Evolutionary conservation across 805 yeast species (phyloP).

Genomic region (Candida peoriensis): DNA sequence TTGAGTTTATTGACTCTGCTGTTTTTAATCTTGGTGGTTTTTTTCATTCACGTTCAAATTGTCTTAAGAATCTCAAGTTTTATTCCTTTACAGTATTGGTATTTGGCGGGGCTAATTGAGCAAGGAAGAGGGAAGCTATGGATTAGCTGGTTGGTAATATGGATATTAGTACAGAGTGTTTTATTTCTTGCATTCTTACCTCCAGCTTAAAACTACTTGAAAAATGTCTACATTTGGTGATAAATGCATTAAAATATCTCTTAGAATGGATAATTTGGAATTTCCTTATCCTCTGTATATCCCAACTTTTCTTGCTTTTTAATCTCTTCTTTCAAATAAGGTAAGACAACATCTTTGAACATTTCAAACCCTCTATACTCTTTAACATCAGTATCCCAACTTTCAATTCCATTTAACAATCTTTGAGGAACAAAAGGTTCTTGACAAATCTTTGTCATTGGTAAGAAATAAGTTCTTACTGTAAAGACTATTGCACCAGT

Average conservation of each 20-base stretch:
- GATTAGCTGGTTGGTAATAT: slow-evolving; percentile 47
- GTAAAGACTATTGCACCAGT: slow-evolving; percentile 57
- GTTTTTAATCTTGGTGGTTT: slow-evolving; percentile 45
- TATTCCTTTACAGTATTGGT: slow-evolving; percentile 75
- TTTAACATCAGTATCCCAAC: slow-evolving; percentile 58
- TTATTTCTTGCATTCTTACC: slow-evolving; percentile 83
- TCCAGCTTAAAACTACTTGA: too few species aligned
- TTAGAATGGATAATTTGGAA: slow-evolving; percentile 12
- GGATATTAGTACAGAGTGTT: slow-evolving; percentile 67
- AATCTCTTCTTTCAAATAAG: slow-evolving; percentile 47
- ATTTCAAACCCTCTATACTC: slow-evolving; percentile 55
- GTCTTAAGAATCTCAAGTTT: slow-evolving; percentile 75
- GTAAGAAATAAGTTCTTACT: slow-evolving; percentile 57
- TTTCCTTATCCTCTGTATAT: slow-evolving; percentile 17
- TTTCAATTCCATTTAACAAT: slow-evolving; percentile 49
- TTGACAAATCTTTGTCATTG: slow-evolving; percentile 45
- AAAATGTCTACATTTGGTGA: too few species aligned
- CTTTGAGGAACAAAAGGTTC: slow-evolving; percentile 62
- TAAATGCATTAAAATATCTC: too few species aligned
- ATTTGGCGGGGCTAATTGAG: slow-evolving; percentile 38
- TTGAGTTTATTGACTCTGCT: slow-evolving; percentile 37
- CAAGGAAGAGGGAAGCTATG: slow-evolving; percentile 30
- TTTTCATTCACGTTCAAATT: slow-evolving; percentile 81
- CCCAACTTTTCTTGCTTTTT: slow-evolving; percentile 24
- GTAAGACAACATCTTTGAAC: slow-evolving; percentile 48